These are phyloP conservation scores for Leccinum griseonigrum DNA, from an alignment of 1,284 basidiomycete genomes.

Conservation along the genomic window DNA sequence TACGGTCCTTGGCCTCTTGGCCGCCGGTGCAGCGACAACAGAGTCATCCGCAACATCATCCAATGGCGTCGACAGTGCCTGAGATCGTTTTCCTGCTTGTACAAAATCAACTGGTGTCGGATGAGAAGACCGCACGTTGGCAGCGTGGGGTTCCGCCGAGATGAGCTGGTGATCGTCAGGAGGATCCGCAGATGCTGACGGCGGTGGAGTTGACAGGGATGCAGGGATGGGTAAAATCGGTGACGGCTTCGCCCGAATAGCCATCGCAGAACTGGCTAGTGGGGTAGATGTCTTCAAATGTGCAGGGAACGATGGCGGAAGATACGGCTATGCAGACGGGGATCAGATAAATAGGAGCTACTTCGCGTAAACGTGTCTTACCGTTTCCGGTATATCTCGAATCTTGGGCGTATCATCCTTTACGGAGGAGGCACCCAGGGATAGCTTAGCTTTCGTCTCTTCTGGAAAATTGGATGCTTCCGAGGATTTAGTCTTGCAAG, in stretches of 20 bases:
- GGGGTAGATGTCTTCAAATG: conserved; percentile 32
- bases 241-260: conserved; percentile 26
- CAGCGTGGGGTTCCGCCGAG: conserved; percentile 6
- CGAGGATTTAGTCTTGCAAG: conserved; percentile 3
- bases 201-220: conserved; percentile 20
- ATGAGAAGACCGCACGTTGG: conserved; percentile 13
- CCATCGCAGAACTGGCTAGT: conserved; percentile 11
- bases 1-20: conserved; percentile 18
- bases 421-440: conserved; percentile 1
- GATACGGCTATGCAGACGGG: conserved; percentile 22
- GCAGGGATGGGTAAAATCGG: conserved; percentile 24
- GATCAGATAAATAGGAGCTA: conserved; percentile 11
- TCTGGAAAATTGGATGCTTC: conserved; percentile 1
- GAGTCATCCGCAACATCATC: conserved; percentile 2
- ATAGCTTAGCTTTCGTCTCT: background rate
- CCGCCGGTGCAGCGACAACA: conserved; percentile 12
- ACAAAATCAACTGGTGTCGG: conserved; percentile 8
- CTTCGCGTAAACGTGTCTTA: conserved; percentile 17
- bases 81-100: conserved; percentile 20
- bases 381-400: conserved; percentile 29
- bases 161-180: conserved; percentile 9
- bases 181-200: conserved; percentile 14
- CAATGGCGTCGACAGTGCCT: conserved; percentile 8
- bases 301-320: conserved; percentile 33
- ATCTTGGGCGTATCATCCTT: conserved; percentile 22